A percentile compares a stretch with the other conserved stretches of the same genome.
Conservation (phyloP, 2,329 filamentous ascomycete genomes). For the Nemania abortiva region DNA sequence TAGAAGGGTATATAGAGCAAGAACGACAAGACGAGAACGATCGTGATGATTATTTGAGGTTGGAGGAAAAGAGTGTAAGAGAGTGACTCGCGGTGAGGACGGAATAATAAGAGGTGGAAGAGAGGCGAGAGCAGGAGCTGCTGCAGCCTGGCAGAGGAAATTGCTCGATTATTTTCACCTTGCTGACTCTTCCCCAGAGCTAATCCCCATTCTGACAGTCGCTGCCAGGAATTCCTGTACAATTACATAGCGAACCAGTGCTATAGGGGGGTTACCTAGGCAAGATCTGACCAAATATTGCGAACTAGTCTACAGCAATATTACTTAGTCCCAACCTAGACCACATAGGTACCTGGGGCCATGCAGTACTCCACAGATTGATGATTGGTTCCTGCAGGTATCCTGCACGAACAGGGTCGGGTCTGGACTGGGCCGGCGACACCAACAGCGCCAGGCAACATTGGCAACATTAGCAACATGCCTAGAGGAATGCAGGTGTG, state of each 20-base stretch:
- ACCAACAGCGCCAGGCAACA: constrained; percentile 16
- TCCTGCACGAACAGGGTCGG: constrained; percentile 16
- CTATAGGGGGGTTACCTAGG: constrained; percentile 1
- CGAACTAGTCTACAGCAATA: constrained; percentile 3
- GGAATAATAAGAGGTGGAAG: constrained; percentile 18
- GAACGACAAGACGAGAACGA: constrained; percentile 25
- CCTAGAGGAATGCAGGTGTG: not conserved
- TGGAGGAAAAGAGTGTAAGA: constrained; percentile 5
- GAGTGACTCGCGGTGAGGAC: not conserved
- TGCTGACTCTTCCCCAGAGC: constrained; percentile 24
- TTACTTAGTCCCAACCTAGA: not conserved
- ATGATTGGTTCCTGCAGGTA: constrained; percentile 9
- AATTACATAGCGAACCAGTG: not conserved
- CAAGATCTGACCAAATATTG: constrained; percentile 25
- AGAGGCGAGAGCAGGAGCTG: constrained; percentile 17
- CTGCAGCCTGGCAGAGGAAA: constrained; percentile 22
- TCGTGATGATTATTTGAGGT: constrained; percentile 25
- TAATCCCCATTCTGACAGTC: constrained; percentile 30
- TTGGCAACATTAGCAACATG: no score
- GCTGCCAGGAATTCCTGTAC: constrained; percentile 11
- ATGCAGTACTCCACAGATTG: constrained; percentile 9
- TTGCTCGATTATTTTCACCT: constrained; percentile 32
- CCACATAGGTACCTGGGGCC: constrained; percentile 2
- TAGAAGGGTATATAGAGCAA: constrained; percentile 33
- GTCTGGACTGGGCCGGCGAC: constrained; percentile 15